Percentiles rank a stretch among this genome's conserved stretches.
phyloP scores from a whole-genome alignment of 176 grass and related monocot species.

The Bonia amplexicaulis region DNA sequence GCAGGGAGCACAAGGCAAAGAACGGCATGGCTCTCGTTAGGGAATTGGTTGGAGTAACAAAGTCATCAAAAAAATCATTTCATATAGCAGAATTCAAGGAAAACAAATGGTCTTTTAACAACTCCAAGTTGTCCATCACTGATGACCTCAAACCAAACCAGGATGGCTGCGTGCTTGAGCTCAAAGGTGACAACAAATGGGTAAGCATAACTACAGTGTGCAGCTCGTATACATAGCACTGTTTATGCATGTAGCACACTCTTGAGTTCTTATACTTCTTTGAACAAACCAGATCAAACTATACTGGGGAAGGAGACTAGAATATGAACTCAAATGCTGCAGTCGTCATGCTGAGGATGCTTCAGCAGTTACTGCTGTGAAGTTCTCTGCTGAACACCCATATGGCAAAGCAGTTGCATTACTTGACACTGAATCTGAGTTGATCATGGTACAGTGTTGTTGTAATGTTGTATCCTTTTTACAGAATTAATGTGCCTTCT shows the following conservation, averaged over 20 bases:
- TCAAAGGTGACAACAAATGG: conserved; percentile 46
- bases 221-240: neutral
- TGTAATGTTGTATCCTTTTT: neutral
- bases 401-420: conserved; percentile 74
- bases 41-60: conserved; percentile 59
- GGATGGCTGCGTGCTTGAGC: conserved; percentile 51
- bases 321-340: conserved; percentile 64
- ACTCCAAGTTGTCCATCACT: conserved; percentile 42
- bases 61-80: conserved; percentile 30
- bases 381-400: conserved; percentile 56
- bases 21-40: conserved; percentile 10
- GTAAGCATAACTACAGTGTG: conserved; percentile 41
- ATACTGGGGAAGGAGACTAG: conserved; percentile 61
- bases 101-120: conserved; percentile 61
- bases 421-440: conserved; percentile 53
- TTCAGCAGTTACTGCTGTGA: conserved; percentile 56
- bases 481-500: neutral
- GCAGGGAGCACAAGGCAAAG: conserved; percentile 40
- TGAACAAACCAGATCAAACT: conserved; percentile 65
- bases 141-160: conserved; percentile 32
- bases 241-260: neutral
- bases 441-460: conserved; percentile 43
- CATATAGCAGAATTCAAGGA: conserved; percentile 64
- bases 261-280: neutral
- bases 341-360: conserved; percentile 30